Evolutionary conservation across 805 yeast genomes (phyloP).

Genomic region (Nakazawaea ambrosiae): DNA sequence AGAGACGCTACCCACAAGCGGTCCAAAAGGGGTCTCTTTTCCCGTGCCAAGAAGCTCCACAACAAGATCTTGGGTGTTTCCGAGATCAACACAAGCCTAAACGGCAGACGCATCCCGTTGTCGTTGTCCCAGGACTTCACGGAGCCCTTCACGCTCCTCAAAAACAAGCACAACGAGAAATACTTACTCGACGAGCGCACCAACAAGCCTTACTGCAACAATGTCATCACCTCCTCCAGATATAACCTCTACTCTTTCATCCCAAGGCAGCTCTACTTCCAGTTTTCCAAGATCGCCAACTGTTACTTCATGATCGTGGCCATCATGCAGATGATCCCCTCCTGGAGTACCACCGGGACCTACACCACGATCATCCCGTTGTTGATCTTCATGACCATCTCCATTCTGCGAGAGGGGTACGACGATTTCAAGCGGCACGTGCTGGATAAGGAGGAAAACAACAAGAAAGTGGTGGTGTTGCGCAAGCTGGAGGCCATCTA

Average conservation of each 20-base stretch:
- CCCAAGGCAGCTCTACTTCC: slow-evolving; percentile 85
- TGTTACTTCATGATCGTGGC: slow-evolving; percentile 86
- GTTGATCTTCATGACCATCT: slow-evolving; percentile 76
- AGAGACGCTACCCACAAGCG: background rate
- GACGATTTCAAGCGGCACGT: slow-evolving; percentile 88
- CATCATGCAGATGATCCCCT: slow-evolving; percentile 89
- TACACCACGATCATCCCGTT: slow-evolving; percentile 91
- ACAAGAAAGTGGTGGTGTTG: slow-evolving; percentile 38
- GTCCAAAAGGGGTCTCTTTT: slow-evolving; percentile 9
- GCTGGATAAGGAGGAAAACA: slow-evolving; percentile 81
- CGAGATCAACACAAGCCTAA: slow-evolving; percentile 44
- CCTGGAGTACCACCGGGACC: slow-evolving; percentile 96
- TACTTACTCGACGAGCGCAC: slow-evolving; percentile 65
- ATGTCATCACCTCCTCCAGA: slow-evolving; percentile 78
- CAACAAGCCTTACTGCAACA: slow-evolving; percentile 51
- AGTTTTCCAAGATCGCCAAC: slow-evolving; percentile 89
- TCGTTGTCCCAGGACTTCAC: slow-evolving; percentile 33
- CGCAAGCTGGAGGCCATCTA: slow-evolving; percentile 11
- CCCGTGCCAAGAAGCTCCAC: slow-evolving; percentile 7
- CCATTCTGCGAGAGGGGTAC: slow-evolving; percentile 87
- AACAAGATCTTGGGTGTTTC: slow-evolving; percentile 37
- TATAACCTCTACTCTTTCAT: slow-evolving; percentile 75
- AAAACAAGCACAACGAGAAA: slow-evolving; percentile 20
- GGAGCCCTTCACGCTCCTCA: slow-evolving; percentile 22
- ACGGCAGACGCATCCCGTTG: slow-evolving; percentile 76